Evolutionary conservation across 495 filamentous ascomycete species (phyloP).

Genomic region (Aspergillus steynii): DNA sequence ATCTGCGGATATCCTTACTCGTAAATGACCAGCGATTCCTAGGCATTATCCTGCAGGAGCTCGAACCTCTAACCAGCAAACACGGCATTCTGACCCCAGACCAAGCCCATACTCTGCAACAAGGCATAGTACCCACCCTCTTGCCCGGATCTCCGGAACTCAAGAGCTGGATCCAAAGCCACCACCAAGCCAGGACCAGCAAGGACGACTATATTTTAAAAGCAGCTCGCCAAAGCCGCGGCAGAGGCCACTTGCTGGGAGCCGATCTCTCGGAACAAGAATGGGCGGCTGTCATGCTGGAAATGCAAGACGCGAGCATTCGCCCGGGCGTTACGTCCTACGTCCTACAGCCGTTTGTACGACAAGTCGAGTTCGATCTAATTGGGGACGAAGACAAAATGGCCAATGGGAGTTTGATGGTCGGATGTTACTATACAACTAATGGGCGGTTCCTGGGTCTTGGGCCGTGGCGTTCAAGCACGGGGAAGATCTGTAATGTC

Average conservation of each 20-base stretch:
- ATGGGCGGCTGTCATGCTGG: conserved; percentile 22
- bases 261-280: conserved; percentile 24
- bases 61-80: conserved; percentile 9
- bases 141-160: conserved; percentile 15
- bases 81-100: conserved; percentile 6
- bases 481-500: conserved; percentile 12
- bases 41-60: conserved; percentile 11
- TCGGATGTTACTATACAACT: conserved; percentile 22
- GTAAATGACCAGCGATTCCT: conserved; percentile 14
- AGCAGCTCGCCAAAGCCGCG: conserved; percentile 30
- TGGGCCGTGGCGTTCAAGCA: conserved; percentile 16
- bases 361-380: conserved; percentile 19
- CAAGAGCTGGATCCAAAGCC: conserved; percentile 5
- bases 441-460: conserved; percentile 21
- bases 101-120: conserved; percentile 9
- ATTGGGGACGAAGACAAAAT: conserved; percentile 6
- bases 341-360: conserved; percentile 25
- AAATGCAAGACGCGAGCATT: conserved; percentile 11
- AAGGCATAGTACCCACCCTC: conserved; percentile 12
- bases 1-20: conserved; percentile 5
- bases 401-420: conserved; percentile 9
- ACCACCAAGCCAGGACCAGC: not conserved
- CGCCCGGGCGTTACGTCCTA: conserved; percentile 8
- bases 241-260: conserved; percentile 38
- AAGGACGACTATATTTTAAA: conserved; percentile 36